Base-by-base conservation (phyloP, 768 basidiomycete species). In the Boletus fagicola region DNA sequence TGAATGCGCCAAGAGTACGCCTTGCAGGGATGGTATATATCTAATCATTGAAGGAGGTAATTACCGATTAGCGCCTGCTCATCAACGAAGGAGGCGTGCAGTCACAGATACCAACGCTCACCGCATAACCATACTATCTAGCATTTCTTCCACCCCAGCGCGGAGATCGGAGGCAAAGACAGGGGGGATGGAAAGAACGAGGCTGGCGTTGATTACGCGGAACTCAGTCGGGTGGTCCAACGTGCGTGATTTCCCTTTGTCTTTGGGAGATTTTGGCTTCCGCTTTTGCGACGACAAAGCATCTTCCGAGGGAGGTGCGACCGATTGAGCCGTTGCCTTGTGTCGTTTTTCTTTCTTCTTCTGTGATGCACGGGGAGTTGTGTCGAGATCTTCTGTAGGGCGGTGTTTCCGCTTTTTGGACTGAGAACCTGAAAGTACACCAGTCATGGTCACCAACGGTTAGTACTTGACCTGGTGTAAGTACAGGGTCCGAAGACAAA, bases 121-220 rank as follows among this genome's bases (percentile, higher is more conserved):
- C 95, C 91, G 85, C 95, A 98, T 96, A 15, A 96, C 75, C 89
- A 97, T 89, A 9, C 90, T 91, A 72, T 98, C 94, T 18, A 98
- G 76, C 83, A 94, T 86, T 74, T 98, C 93, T 67, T 88, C 84
- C 18, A 84, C 90, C 8, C 95, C 95, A 40, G 72, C 76, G 11
- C 80, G 76, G n/a, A 87, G 82, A 72, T 89, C 83, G 43, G 76
- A 79, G 16, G 90, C 82, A 70, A 93, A 96, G 43, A 88, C 79
- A 1, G 94, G 94, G 30, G 94, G 83, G 16, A 97, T 80, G 11
- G 90, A 86, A 42, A 96, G 76, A 26, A 80, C 75, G 53, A 94
- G 76, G 31, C 83, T 80, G n/a, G 90, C 80, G 49, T 77, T 77
- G 67, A 92, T 73, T 51, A 84, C 68, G 57, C 78, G 75, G 67